Base-by-base conservation (phyloP, 108 stramenopile genomes). In the Discostella stelligeroides region DNA sequence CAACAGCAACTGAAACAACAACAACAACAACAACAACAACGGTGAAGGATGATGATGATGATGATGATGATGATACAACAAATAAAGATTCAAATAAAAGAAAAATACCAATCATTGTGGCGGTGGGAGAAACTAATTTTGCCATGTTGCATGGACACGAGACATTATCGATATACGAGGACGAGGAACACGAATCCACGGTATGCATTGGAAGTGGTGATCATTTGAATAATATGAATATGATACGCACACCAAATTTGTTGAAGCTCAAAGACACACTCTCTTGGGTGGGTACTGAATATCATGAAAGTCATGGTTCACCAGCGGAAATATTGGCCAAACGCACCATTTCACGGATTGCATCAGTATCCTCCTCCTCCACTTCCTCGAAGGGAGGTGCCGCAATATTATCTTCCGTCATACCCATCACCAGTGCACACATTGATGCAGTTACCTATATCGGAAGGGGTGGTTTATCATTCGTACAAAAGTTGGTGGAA, bases 391-490 rank as follows among this genome's bases (percentile, higher is more conserved):
- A 85, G 0, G 85, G 86, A 73, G 37, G 24, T 10, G 38, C 83
- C 60, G 88, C 88, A 29, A 37, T 86, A 1, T 66, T 76, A 55
- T 75, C 82, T 54, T 61, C 89, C 14, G 74, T 70, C 17, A 71
- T 83, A 2, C 74, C 82, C 15, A 77, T 89, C 12, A 73, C 60
- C 48, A 56, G 55, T 13, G 90, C 88, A 12, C 90, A 90, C 64
- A 87, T 91, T 73, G 92, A 94, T 76, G 92, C 84, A 0, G 86
- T 85, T n/a, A 94, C 92, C 7, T 94, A 88, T 54, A 87, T 94
- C 70, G 93, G 93, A 4, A 82, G 72, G 4, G 93, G 89, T 15
- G 89, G 93, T 15, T 46, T 88, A 24, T 43, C 60, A 24, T 94
- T 94, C 68, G 87, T 73, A 38, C 60, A 84, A 48, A 58, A 72